A percentile compares a stretch with the other conserved stretches of the same genome.
phyloP scores from a whole-genome alignment of 1,139 yeast species.

The Debaryomycetaceae sp. region DNA sequence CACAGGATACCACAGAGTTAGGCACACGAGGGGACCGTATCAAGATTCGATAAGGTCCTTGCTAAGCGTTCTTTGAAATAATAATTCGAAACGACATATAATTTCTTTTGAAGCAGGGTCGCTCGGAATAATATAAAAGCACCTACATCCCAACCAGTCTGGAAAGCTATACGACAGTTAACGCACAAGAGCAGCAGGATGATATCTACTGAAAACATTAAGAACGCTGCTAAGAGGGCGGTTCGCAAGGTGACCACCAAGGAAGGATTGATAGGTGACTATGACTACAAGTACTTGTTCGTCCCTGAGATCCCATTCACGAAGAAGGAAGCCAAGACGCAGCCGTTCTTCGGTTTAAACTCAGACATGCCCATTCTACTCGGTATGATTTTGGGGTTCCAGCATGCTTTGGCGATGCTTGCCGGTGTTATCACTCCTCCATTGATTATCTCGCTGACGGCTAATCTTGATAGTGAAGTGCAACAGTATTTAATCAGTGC shows the following conservation, averaged over 20 bases:
- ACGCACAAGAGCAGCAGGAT: background rate
- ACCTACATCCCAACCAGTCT: background rate
- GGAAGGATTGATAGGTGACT: constrained; percentile 79
- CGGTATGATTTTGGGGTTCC: constrained; percentile 77
- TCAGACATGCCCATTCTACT: constrained; percentile 75
- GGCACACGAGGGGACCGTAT: too few species aligned
- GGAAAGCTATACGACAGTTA: background rate
- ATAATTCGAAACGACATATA: too few species aligned
- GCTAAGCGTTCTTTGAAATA: too few species aligned
- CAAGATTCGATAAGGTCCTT: too few species aligned
- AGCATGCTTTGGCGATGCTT: constrained; percentile 84
- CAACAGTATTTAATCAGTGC: constrained; percentile 75
- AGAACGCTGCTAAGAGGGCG: constrained; percentile 18
- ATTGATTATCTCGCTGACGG: constrained; percentile 57
- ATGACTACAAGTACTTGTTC: constrained; percentile 74
- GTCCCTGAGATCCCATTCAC: constrained; percentile 73
- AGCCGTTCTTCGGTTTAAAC: constrained; percentile 79
- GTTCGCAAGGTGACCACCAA: constrained; percentile 56
- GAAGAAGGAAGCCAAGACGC: constrained; percentile 45
- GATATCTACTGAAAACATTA: constrained; percentile 11
- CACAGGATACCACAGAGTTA: too few species aligned
- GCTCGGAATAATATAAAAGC: background rate
- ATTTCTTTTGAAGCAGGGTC: too few species aligned
- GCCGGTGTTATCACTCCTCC: constrained; percentile 93
- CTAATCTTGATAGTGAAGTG: constrained; percentile 48